Base-by-base conservation (phyloP, 1,284 basidiomycete species). In the Cutaneotrichosporon sp. region DNA sequence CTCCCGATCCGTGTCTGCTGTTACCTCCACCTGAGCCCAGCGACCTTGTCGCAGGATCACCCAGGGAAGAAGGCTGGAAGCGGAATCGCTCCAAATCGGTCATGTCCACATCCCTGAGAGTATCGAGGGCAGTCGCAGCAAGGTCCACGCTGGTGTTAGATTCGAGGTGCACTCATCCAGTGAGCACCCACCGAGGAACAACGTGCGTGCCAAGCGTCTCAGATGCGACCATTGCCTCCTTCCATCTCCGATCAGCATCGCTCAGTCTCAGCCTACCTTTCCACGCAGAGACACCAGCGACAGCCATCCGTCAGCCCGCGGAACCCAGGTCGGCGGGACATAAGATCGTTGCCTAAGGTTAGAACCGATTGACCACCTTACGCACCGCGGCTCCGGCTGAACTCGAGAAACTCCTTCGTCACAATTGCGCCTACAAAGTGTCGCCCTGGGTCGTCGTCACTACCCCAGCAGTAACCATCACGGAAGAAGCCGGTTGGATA, bases 261-360 rank as follows among this genome's bases (percentile, higher is more conserved):
- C 16, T n/a, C 32, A n/a, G 5, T 1, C 5, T 5, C 3, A 5
- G 47, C 44, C 8, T 38, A 71, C 68, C 71, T 45, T n/a, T 66
- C 59, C 1, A 73, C 72, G 47, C 72, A 75, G 24, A 75, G 62
- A 63, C 72, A 75, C 72, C 72, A 75, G 43, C 61, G 51, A 50
- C 72, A 75, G 4, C 72, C 72, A 24, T 68, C 66, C 25, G 54
- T 67, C 33, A 75, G 49, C 0, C 71, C 71, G 4, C 60, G 54
- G 44, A 74, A 74, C 1, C 64, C 62, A 2, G 57, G 57, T 29
- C 68, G 57, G 3, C 49, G 62, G 3, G 63, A 69, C 32, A 64
- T 66, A 12, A 75, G 61, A 46, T 75, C 71, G 54, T 75, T 75
- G 3, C 72, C 72, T 69, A 41, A 1, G 59, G 65, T 63, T 34